Evolutionary conservation across 2,329 filamentous ascomycete genomes (phyloP), one percentile per base, ranked within the genome.

Genomic region (Colletotrichum sp.): DNA sequence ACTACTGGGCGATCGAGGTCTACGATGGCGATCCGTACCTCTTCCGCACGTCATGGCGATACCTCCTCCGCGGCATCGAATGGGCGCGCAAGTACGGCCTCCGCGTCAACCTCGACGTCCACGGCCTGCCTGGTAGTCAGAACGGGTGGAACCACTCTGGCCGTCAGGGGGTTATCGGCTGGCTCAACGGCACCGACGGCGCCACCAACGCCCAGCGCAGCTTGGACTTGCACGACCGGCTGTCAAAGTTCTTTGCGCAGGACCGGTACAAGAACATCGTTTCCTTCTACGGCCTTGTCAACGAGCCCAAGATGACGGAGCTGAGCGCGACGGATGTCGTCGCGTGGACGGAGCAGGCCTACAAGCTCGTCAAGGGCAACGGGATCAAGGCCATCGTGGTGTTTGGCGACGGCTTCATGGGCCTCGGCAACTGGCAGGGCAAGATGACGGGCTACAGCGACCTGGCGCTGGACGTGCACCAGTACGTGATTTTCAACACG

Each of bases 61-160:
- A 99, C 82, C 92, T 99, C 3, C 90, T 99, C 12, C 93, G 97
- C 18, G 95, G 90, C 12, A 98, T 99, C 79, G 97, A 99, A 84
- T 99, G 95, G 90, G 95, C 94, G 60, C 94, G 97, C 30, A 96
- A 98, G 82, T 94, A 98, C 83, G 97, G 97, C 0, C 88, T 99
- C 6, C 94, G 97, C 3, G 92, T 99, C 55, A 99, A 99, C 78
- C 91, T 99, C 6, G 97, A 99, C 83, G 87, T 98, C 6, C 97
- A 99, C 85, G 96, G 91, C n/a, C 88, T 97, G 0, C 96, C 96
- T 0, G 97, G 97, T 0, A 96, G 94, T 76, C 97, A 99, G 82
- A 99, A 99, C 81, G 97, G 97, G 3, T 99, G 96, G 96, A 98
- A 98, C 80, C 97, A 99, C 84, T 98, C 95, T 79, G 97, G 97